Conservation (phyloP, 352 stramenopile genomes). For the Halophytophthora polymorphica region DNA sequence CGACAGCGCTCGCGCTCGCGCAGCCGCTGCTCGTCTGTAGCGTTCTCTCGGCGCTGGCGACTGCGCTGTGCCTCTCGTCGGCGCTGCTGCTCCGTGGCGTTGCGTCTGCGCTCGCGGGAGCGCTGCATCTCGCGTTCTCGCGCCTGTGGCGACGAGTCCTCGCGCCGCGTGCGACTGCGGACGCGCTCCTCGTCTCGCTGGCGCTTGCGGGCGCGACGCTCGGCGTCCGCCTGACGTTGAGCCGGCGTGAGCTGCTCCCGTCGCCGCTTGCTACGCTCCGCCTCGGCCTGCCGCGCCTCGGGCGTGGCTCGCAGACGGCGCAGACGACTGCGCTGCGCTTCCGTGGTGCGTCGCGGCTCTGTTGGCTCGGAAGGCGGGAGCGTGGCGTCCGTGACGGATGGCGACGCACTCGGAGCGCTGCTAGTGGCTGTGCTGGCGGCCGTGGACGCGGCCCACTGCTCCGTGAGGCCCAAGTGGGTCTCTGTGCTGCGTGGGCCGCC, state of each 20-base stretch:
- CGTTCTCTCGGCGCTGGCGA: conserved; percentile 48
- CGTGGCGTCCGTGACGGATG: no score
- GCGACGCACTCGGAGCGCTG: no score
- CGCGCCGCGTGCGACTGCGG: conserved; percentile 42
- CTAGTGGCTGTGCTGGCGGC: no score
- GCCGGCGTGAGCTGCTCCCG: conserved; percentile 59
- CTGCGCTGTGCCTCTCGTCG: conserved; percentile 59
- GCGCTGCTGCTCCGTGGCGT: conserved; percentile 65
- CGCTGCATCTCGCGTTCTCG: conserved; percentile 55
- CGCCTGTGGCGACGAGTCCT: conserved; percentile 41
- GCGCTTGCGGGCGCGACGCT: conserved; percentile 59
- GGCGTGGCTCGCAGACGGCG: conserved; percentile 43
- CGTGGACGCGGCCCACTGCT: no score
- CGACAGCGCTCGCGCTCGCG: conserved; percentile 68
- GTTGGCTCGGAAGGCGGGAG: no score
- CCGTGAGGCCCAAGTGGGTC: no score
- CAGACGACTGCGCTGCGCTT: conserved; percentile 60
- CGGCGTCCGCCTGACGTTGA: conserved; percentile 59
- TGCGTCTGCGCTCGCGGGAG: conserved; percentile 51
- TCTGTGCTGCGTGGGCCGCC: no score
- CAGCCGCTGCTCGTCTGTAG: conserved; percentile 55
- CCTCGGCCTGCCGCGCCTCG: conserved; percentile 46
- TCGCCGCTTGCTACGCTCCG: conserved; percentile 52
- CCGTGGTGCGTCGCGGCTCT: conserved; percentile 34
- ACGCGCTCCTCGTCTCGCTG: conserved; percentile 47